Conservation (phyloP, 2,329 filamentous ascomycete genomes). For the Fusarium sp. region DNA sequence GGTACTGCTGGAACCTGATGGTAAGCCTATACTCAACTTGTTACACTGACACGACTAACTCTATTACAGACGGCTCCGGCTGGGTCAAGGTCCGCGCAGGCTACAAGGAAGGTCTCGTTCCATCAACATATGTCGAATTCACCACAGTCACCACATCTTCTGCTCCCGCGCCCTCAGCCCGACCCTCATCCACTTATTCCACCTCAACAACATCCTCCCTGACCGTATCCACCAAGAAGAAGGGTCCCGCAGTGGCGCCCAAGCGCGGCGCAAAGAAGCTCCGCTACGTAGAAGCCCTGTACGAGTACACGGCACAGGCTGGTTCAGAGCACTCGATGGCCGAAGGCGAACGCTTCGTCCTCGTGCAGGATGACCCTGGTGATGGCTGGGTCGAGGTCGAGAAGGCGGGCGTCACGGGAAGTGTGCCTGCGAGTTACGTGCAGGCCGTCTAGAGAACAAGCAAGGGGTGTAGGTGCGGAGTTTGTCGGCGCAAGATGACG, state of each 20-base stretch:
- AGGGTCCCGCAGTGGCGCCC: conserved; percentile 91
- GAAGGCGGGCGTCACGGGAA: conserved; percentile 85
- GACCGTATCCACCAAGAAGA: conserved; percentile 72
- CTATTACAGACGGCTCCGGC: conserved; percentile 80
- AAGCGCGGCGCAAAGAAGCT: conserved; percentile 92
- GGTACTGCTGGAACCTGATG: conserved; percentile 83
- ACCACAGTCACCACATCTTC: conserved; percentile 55
- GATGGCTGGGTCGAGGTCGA: conserved; percentile 99
- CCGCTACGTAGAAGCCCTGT: conserved; percentile 91
- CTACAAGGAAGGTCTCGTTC: conserved; percentile 84
- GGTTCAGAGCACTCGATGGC: conserved; percentile 90
- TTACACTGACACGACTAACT: conserved; percentile 15
- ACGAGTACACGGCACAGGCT: conserved; percentile 88
- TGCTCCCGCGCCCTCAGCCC: conserved; percentile 59
- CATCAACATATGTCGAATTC: conserved; percentile 84
- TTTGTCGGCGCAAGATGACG: conserved; percentile 4
- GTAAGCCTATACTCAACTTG: conserved; percentile 63
- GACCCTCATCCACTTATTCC: conserved; percentile 81
- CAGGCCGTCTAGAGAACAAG: conserved; percentile 69
- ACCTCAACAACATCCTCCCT: conserved; percentile 65
- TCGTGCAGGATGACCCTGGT: conserved; percentile 87
- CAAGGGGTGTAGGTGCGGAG: conserved; percentile 18
- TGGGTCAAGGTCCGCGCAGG: conserved; percentile 88
- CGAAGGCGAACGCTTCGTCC: conserved; percentile 91
- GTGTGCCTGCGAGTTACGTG: conserved; percentile 94